Base-by-base conservation (phyloP, 257 asterid species). In the Schizonepeta tenuifolia region DNA sequence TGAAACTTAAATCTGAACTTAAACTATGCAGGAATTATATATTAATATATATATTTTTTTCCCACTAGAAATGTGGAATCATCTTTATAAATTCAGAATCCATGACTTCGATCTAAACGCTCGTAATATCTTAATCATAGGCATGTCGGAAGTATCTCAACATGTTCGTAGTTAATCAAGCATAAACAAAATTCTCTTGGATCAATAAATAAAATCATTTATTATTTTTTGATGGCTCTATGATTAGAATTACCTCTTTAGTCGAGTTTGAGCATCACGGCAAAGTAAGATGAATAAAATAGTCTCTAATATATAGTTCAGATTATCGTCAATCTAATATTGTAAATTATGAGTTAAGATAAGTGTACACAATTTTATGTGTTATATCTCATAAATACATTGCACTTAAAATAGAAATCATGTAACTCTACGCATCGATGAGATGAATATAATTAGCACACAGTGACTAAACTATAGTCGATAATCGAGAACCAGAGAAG, bases 61-160 rank as follows among this genome's bases (percentile, higher is more conserved):
- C 5, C 36, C 12, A 24, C 7, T 56, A 24, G 38, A 61, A 47
- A 20, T 13, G 3, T 13, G 3, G 33, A 62, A 15, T 46, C 44
- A 8, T 33, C 56, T 55, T 56, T 0, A 55, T 55, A 55, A 24
- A 11, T 56, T 4, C 40, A 56, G 5, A 24, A 24, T 7, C 15
- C 5, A 56, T 55, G 36, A 55, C 62, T 55, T 55, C 62, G n/a
- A 55, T 21, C 38, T 38, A 6, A 5, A 57, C 21, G 28, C 40
- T 13, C 41, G 13, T 57, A 28, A 12, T 15, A 28, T 58, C 40
- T 58, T 28, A 58, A 28, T 26, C 11, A 13, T 57, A 57, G 44
- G 43, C 75, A 26, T 17, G 44, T 75, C 13, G 41, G 58, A 55
- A 65, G 69, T 33, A 61, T 67, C 56, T 56, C 51, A 56, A 57